Conservation (phyloP, 306 rosid species). For the Trichosanthes truncata region DNA sequence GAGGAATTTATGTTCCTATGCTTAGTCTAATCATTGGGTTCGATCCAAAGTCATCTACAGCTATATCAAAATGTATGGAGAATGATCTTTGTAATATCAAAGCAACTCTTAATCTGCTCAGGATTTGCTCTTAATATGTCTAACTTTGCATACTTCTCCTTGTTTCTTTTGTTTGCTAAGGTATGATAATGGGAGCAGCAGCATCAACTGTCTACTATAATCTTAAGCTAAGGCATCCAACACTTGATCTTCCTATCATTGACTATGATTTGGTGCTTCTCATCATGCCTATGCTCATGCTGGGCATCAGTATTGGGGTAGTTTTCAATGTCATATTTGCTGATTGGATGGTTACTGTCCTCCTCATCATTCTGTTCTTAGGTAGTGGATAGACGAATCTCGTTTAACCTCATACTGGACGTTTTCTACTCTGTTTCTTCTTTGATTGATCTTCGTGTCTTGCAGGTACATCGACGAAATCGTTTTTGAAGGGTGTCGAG, state of each 20-base stretch:
- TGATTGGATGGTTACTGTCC: conserved; percentile 89
- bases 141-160: background rate
- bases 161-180: conserved; percentile 22
- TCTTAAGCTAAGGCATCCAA: conserved; percentile 85
- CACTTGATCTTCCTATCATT: conserved; percentile 61
- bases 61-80: conserved; percentile 77
- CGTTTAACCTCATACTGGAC: background rate
- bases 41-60: conserved; percentile 88
- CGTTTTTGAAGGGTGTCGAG: conserved; percentile 75
- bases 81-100: background rate
- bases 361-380: conserved; percentile 78
- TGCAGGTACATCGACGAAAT: conserved; percentile 81
- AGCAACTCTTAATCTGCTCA: background rate
- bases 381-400: conserved; percentile 30
- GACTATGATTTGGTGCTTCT: conserved; percentile 93
- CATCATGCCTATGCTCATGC: conserved; percentile 97
- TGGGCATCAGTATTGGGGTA: conserved; percentile 92
- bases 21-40: conserved; percentile 76
- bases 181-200: conserved; percentile 97
- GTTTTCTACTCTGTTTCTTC: background rate
- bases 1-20: conserved; percentile 98
- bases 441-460: background rate
- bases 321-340: conserved; percentile 81
- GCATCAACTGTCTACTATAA: conserved; percentile 77
- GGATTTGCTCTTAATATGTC: background rate